Evolutionary conservation across 352 stramenopile genomes (phyloP).

Genomic region (Globisporangium orthogonon): DNA sequence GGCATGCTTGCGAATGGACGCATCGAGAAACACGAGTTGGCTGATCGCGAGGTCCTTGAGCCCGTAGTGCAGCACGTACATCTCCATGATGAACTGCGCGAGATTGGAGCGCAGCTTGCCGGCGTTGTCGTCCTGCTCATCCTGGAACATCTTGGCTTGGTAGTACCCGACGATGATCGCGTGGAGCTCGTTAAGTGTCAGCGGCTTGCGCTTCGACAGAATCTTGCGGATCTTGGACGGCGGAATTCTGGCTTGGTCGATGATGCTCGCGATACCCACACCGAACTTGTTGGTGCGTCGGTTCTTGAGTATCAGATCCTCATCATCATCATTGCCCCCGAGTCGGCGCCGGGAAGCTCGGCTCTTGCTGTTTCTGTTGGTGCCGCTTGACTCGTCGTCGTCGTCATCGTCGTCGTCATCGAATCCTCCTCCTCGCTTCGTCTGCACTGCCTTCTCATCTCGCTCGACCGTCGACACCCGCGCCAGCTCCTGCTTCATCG

Average conservation of each 20-base stretch:
- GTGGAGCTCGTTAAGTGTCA: slow-evolving; percentile 66
- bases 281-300: slow-evolving; percentile 54
- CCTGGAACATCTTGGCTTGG: slow-evolving; percentile 78
- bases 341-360: slow-evolving; percentile 18
- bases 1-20: slow-evolving; percentile 60
- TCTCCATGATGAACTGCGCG: slow-evolving; percentile 79
- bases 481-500: slow-evolving; percentile 30
- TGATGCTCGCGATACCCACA: slow-evolving; percentile 69
- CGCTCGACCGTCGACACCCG: slow-evolving; percentile 12
- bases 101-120: slow-evolving; percentile 49
- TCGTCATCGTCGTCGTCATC: slow-evolving; percentile 8
- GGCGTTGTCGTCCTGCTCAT: slow-evolving; percentile 58
- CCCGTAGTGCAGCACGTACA: slow-evolving; percentile 78
- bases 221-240: slow-evolving; percentile 72
- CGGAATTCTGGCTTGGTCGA: slow-evolving; percentile 66
- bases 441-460: slow-evolving; percentile 47
- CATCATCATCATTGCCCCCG: slow-evolving; percentile 16
- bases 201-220: slow-evolving; percentile 59
- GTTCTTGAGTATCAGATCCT: slow-evolving; percentile 58
- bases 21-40: slow-evolving; percentile 73
- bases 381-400: not conserved
- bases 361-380: slow-evolving; percentile 8
- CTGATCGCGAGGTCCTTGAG: slow-evolving; percentile 77
- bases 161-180: slow-evolving; percentile 75
- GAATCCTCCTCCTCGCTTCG: slow-evolving; percentile 9